These are phyloP conservation scores for Jatropha curcas DNA, from an alignment of 345 rosid genomes.

Conservation along the genomic window DNA sequence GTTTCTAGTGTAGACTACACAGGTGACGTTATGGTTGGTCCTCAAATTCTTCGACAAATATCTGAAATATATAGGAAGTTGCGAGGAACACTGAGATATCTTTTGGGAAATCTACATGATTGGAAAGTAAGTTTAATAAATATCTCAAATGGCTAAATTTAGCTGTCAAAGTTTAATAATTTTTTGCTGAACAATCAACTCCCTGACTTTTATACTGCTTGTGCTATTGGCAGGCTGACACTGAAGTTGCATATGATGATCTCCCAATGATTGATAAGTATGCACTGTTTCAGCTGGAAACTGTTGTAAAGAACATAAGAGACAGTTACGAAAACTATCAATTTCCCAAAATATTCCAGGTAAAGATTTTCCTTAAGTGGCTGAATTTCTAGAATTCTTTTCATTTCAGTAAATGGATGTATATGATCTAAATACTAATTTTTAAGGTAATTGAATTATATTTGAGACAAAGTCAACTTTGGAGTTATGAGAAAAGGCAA, in stretches of 20 bases:
- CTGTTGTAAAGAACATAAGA: constrained; percentile 67
- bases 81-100: constrained; percentile 89
- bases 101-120: constrained; percentile 92
- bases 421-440: not conserved
- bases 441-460: too few species aligned
- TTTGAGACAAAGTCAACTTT: too few species aligned
- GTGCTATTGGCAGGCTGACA: constrained; percentile 59
- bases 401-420: not conserved
- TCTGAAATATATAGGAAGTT: constrained; percentile 91
- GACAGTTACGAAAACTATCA: constrained; percentile 81
- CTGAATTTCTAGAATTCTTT: not conserved
- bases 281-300: constrained; percentile 85
- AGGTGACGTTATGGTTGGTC: constrained; percentile 80
- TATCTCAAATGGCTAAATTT: not conserved
- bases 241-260: constrained; percentile 66
- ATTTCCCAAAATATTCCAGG: constrained; percentile 94
- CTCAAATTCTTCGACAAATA: constrained; percentile 82
- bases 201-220: not conserved
- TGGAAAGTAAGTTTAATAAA: constrained; percentile 64
- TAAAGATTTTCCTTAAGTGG: constrained; percentile 13
- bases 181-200: not conserved
- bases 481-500: constrained; percentile 3
- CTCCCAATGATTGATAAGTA: constrained; percentile 89
- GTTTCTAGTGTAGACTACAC: constrained; percentile 97
- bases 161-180: not conserved